phyloP scores from a whole-genome alignment of 495 filamentous ascomycete genomes.

The Lichina pygmaea region DNA sequence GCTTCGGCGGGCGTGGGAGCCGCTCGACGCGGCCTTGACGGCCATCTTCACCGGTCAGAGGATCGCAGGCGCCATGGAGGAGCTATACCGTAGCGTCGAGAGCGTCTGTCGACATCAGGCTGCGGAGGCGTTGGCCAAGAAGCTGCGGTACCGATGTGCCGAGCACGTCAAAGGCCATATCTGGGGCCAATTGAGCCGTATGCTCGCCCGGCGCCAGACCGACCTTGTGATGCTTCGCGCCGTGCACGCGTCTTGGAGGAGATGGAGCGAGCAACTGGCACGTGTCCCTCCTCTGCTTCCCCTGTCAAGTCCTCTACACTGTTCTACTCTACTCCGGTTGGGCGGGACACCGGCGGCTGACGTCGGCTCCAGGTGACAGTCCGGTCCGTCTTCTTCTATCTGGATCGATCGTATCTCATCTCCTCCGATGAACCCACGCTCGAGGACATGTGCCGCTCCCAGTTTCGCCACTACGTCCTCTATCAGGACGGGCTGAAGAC shows the following conservation, averaged over 20 bases:
- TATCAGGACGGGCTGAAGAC: slow-evolving; percentile 22
- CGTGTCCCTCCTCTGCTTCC: background rate
- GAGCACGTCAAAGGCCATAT: slow-evolving; percentile 29
- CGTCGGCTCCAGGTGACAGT: slow-evolving; percentile 30
- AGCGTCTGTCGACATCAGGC: slow-evolving; percentile 58
- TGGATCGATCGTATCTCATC: slow-evolving; percentile 73
- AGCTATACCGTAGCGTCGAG: slow-evolving; percentile 72
- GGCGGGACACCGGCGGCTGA: slow-evolving; percentile 1
- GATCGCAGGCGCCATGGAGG: slow-evolving; percentile 44
- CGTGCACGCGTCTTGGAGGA: slow-evolving; percentile 43
- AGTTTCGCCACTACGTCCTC: slow-evolving; percentile 28
- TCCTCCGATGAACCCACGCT: slow-evolving; percentile 27
- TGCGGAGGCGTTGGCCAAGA: slow-evolving; percentile 33
- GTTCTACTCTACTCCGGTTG: background rate
- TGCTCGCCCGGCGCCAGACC: slow-evolving; percentile 17
- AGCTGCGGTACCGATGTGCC: slow-evolving; percentile 33
- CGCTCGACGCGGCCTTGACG: slow-evolving; percentile 43
- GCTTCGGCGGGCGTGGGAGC: slow-evolving; percentile 39
- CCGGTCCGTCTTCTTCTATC: slow-evolving; percentile 68
- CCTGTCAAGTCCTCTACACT: background rate
- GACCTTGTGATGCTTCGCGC: slow-evolving; percentile 34
- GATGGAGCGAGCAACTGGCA: slow-evolving; percentile 58
- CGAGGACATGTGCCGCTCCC: slow-evolving; percentile 26
- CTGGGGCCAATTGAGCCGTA: slow-evolving; percentile 22
- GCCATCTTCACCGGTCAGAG: slow-evolving; percentile 39